Base-by-base conservation (phyloP, 202 grass and related monocot species). In the Digitaria exilis region DNA sequence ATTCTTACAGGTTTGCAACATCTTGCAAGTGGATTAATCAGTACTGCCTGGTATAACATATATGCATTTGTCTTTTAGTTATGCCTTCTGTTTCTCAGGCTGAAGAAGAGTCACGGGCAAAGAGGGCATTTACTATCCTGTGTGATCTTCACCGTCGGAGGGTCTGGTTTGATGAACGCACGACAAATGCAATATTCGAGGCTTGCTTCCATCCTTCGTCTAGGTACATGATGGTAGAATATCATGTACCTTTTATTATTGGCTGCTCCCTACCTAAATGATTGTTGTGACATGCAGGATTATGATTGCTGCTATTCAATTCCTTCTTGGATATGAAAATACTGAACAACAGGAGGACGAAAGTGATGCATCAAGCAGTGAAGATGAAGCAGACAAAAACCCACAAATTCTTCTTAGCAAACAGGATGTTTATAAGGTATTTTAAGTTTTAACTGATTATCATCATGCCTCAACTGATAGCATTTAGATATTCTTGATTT, bases 351-450 rank as follows among this genome's bases (percentile, higher is more conserved):
- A n/a, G n/a, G 89, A 93, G 46, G 93, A 94, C 81, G 89, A 89
- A 16, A 93, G 89, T 71, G 96, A 96, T 2, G 89, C 80, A 48
- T 97, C 92, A 68, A 91, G 87, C 69, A 94, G 87, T 81, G 94
- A 93, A 41, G 93, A 98, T 52, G 91, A 93, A 82, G 75, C 82
- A 42, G 78, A 31, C 73, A 89, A n/a, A 87, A 85, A 92, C 65
- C 85, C 91, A 50, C 76, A 94, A 22, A 63, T 98, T 85, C 60
- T 90, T 87, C 87, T 95, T 69, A 93, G 91, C 62, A 90, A 88
- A 88, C 91, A 95, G 48, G 92, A 94, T 90, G 87, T 98, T 87
- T 98, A 98, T 79, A 98, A 98, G 96, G 96, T 98, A n/a, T 51
- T 68, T 92, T 28, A 79, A 42, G 26, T 51, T 68, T 92, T 28